Conservation (phyloP, 768 basidiomycete species). For the Trametes coccinea region DNA sequence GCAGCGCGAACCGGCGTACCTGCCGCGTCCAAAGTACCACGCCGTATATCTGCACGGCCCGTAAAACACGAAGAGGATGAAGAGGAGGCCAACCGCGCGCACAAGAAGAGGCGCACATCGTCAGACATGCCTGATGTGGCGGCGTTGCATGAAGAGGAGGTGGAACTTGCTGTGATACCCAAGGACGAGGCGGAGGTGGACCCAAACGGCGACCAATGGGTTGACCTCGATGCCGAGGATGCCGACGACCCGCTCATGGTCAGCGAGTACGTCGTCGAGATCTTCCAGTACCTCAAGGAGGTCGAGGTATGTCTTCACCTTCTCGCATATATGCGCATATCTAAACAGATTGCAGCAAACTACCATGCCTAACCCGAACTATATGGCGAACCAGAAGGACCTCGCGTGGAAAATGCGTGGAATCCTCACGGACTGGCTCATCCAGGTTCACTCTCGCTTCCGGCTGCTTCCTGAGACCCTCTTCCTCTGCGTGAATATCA, state of each 20-base stretch:
- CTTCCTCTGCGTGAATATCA: conserved; percentile 84
- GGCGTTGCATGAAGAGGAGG: conserved; percentile 43
- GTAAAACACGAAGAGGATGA: conserved; percentile 45
- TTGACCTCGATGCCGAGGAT: conserved; percentile 90
- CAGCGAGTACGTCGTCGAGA: conserved; percentile 92
- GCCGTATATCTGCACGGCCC: conserved; percentile 10
- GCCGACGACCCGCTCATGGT: conserved; percentile 96
- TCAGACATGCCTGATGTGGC: conserved; percentile 55
- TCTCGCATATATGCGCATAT: conserved; percentile 19
- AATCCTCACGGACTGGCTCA: conserved; percentile 89
- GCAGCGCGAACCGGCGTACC: conserved; percentile 18
- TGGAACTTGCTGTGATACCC: conserved; percentile 29
- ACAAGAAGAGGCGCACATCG: conserved; percentile 78
- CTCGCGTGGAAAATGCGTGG: conserved; percentile 89
- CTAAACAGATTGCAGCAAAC: conserved; percentile 46
- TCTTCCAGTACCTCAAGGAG: conserved; percentile 87
- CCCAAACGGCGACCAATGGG: conserved; percentile 71
- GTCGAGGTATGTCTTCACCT: conserved; percentile 60
- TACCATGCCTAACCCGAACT: conserved; percentile 81
- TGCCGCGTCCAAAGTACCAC: conserved; percentile 15
- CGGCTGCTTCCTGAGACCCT: conserved; percentile 87
- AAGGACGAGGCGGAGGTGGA: conserved; percentile 63
- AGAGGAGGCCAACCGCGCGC: conserved; percentile 58
- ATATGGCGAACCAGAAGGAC: conserved; percentile 82
- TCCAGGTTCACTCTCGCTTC: conserved; percentile 88